Percentiles rank a stretch among this genome's conserved stretches.
Evolutionary conservation across 169 alveolate species (phyloP).

Genomic region (Eimeria acervulina): DNA sequence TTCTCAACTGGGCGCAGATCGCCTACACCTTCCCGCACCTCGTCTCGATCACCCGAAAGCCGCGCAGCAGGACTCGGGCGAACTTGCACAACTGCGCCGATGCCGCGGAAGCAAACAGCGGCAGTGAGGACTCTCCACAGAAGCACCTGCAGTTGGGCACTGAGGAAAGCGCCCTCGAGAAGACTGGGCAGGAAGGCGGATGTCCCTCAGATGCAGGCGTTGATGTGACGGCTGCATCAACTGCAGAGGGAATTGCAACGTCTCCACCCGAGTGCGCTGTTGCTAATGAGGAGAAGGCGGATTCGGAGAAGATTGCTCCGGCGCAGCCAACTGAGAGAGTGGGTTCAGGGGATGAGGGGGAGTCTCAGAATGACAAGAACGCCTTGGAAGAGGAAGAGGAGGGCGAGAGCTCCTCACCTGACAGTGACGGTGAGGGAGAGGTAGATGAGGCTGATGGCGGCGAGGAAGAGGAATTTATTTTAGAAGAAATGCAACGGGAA

Average conservation of each 20-base stretch:
- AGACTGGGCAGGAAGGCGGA: neutral
- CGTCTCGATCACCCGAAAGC: neutral
- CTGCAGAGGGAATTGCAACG: neutral
- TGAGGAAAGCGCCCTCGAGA: neutral
- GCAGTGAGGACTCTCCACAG: neutral
- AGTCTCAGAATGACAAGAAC: neutral
- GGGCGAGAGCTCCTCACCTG: neutral
- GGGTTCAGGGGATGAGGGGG: neutral
- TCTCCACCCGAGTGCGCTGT: neutral
- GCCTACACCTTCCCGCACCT: constrained; percentile 52
- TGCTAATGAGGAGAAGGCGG: neutral
- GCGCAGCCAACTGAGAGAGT: neutral
- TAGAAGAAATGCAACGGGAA: constrained; percentile 37
- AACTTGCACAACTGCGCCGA: neutral
- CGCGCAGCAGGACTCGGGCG: constrained; percentile 21
- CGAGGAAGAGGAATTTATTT: neutral
- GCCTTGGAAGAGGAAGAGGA: neutral
- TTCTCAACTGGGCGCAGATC: constrained; percentile 40
- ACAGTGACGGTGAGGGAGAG: neutral
- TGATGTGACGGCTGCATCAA: neutral
- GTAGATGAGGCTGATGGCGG: neutral
- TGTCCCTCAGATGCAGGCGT: neutral
- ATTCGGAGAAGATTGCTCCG: neutral
- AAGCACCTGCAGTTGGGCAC: neutral
- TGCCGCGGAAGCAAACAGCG: too few relatives aligned